Percentiles rank a stretch among this genome's conserved stretches.
Conservation (phyloP, 345 rosid genomes). For the Eucalyptus viminalis region DNA sequence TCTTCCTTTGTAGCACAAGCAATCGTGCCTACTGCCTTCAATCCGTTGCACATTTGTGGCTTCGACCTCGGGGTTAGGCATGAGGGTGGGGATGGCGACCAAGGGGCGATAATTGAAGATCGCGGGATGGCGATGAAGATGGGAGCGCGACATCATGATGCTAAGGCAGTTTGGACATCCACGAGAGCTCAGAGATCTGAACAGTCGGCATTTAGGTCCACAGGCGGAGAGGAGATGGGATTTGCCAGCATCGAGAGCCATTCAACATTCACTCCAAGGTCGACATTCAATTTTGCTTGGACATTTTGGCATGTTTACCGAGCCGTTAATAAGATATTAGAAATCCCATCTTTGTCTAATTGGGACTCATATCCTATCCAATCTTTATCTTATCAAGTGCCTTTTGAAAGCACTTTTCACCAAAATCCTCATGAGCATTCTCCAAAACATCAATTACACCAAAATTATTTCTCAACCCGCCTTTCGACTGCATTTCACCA, state of each 20-base stretch:
- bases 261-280: neutral
- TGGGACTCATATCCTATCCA: accelerated
- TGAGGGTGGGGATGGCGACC: neutral
- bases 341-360: neutral
- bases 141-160: accelerated
- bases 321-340: neutral
- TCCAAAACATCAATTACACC: neutral
- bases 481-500: neutral
- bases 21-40: neutral
- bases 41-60: neutral
- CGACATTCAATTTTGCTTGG: neutral
- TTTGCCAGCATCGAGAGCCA: neutral
- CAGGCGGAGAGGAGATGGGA: neutral
- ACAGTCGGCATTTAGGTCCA: neutral
- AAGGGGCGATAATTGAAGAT: neutral
- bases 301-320: neutral
- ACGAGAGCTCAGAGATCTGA: neutral
- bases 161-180: neutral
- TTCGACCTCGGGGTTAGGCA: neutral
- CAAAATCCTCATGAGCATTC: neutral
- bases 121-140: neutral
- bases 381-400: neutral
- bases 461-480: neutral
- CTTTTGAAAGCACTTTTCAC: neutral
- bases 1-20: neutral